These are phyloP conservation scores for Phytophthora macrochlamydospora DNA, from an alignment of 352 stramenopile species.

Conservation along the genomic window DNA sequence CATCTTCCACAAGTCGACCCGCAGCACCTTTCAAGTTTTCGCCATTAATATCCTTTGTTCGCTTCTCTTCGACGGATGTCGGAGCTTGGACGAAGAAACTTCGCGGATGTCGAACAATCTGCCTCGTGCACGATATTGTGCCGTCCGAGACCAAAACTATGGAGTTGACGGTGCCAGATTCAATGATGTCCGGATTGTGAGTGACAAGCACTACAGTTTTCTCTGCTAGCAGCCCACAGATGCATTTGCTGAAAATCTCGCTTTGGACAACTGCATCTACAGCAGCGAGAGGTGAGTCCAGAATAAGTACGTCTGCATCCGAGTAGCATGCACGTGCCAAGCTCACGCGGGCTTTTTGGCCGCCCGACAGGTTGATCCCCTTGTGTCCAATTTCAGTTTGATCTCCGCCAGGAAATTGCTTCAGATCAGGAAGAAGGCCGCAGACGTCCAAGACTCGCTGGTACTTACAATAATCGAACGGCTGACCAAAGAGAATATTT, in stretches of 20 bases:
- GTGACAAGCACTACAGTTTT: conserved; percentile 91
- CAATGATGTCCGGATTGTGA: conserved; percentile 77
- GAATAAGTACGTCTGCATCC: conserved; percentile 66
- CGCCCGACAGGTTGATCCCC: conserved; percentile 94
- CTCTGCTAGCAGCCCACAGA: conserved; percentile 29
- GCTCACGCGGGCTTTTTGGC: conserved; percentile 87
- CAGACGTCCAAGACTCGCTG: conserved; percentile 65
- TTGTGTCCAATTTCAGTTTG: conserved; percentile 94
- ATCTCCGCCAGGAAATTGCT: conserved; percentile 83
- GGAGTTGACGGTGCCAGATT: conserved; percentile 16
- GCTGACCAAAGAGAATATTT: conserved; percentile 93
- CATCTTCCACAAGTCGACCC: conserved; percentile 41
- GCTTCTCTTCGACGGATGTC: neutral
- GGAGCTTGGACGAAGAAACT: neutral
- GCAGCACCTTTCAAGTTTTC: neutral
- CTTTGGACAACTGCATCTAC: conserved; percentile 93
- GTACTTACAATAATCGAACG: conserved; percentile 50
- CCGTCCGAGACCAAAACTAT: conserved; percentile 25
- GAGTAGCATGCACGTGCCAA: conserved; percentile 70
- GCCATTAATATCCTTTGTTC: neutral
- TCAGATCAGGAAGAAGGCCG: conserved; percentile 83
- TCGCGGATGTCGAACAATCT: conserved; percentile 1
- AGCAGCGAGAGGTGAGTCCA: conserved; percentile 93
- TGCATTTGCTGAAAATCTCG: conserved; percentile 77
- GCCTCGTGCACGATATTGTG: neutral